phyloP scores from a whole-genome alignment of 495 filamentous ascomycete species.

The Bathelium albidoporum region DNA sequence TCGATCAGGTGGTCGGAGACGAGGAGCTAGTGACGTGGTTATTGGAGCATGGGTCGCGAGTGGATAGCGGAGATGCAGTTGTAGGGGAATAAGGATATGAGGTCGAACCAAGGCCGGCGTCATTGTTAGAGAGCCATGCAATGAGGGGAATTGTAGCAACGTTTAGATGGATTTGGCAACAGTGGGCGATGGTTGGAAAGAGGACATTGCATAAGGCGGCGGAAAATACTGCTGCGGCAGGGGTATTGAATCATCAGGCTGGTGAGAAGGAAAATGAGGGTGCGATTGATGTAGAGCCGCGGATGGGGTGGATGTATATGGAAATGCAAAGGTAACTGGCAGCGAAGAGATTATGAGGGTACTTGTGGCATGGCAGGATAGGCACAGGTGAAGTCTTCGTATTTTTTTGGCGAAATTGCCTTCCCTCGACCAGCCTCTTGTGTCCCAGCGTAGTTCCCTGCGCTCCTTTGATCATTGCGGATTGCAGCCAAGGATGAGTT shows the following conservation, averaged over 20 bases:
- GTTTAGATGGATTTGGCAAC: neutral
- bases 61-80: slow-evolving; percentile 1
- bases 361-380: neutral
- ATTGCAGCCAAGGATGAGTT: neutral
- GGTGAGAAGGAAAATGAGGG: neutral
- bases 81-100: neutral
- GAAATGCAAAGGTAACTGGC: neutral
- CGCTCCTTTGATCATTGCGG: neutral
- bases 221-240: neutral
- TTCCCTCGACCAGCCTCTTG: neutral
- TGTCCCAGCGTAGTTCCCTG: neutral
- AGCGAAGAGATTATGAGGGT: neutral
- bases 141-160: neutral
- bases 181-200: neutral
- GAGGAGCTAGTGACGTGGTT: neutral
- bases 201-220: neutral
- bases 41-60: slow-evolving; percentile 1
- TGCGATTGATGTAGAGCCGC: neutral
- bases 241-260: neutral
- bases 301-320: neutral
- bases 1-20: neutral
- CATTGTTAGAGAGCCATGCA: neutral
- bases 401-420: neutral
- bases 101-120: slow-evolving; percentile 1
- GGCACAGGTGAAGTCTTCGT: neutral